These are phyloP conservation scores for Lecanicillium sp. DNA, from an alignment of 2,329 filamentous ascomycete genomes.

Conservation along the genomic window DNA sequence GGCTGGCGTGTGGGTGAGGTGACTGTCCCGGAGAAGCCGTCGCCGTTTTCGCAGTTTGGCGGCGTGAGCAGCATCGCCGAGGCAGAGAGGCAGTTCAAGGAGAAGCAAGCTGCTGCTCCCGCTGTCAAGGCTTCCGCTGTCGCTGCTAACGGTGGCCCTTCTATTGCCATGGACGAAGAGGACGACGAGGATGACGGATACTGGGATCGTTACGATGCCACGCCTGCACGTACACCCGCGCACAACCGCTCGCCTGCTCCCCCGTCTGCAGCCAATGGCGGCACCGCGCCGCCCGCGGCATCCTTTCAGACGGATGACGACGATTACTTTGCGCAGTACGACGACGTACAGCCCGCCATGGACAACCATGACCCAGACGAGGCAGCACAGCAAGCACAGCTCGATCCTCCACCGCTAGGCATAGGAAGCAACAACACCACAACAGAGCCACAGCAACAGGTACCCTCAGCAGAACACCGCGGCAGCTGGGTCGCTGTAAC, in stretches of 20 bases:
- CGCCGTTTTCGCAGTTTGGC: conserved; percentile 46
- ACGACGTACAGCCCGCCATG: conserved; percentile 70
- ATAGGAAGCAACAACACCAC: conserved; percentile 11
- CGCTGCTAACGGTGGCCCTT: background rate
- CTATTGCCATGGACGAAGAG: conserved; percentile 28
- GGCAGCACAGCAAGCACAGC: conserved; percentile 29
- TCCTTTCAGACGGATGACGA: conserved; percentile 43
- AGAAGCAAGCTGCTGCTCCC: conserved; percentile 19
- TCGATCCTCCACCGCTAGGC: conserved; percentile 28
- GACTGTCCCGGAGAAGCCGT: conserved; percentile 46
- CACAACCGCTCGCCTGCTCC: conserved; percentile 56
- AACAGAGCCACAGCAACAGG: conserved; percentile 14
- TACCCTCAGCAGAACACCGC: background rate
- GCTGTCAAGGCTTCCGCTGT: conserved; percentile 1
- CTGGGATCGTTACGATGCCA: conserved; percentile 71
- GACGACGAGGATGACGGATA: conserved; percentile 70
- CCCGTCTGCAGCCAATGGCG: conserved; percentile 18
- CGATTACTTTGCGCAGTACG: conserved; percentile 70
- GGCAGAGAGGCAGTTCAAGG: conserved; percentile 49
- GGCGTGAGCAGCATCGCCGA: conserved; percentile 44
- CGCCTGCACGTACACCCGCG: conserved; percentile 56
- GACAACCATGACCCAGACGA: conserved; percentile 78
- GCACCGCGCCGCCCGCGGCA: conserved; percentile 14
- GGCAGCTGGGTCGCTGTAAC: background rate
- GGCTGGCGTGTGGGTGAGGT: conserved; percentile 70